These are phyloP conservation scores for Coemansia sp. DNA, from an alignment of 192 early-diverging fungal species.

Conservation along the genomic window DNA sequence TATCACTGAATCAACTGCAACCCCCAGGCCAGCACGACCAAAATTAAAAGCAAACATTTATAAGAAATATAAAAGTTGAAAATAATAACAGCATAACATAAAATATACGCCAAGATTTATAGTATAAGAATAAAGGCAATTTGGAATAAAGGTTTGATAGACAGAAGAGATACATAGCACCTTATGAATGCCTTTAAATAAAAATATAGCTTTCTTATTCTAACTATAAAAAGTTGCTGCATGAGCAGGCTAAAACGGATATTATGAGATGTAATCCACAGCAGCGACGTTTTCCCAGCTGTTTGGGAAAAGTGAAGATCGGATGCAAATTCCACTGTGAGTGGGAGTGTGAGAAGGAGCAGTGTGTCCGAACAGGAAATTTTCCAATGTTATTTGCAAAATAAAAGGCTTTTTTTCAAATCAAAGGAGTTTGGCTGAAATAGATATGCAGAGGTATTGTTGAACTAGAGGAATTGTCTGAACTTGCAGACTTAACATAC, in stretches of 20 bases:
- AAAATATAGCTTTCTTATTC: background rate
- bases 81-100: background rate
- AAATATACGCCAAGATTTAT: background rate
- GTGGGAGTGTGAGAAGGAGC: background rate
- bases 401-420: background rate
- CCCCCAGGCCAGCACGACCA: background rate
- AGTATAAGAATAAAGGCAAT: background rate
- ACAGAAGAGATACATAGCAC: background rate
- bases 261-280: background rate
- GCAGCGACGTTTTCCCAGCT: background rate
- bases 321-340: background rate
- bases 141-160: background rate
- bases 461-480: background rate
- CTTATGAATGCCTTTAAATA: background rate
- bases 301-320: background rate
- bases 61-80: background rate
- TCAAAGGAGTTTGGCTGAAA: background rate
- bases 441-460: background rate
- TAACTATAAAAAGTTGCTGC: background rate
- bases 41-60: background rate
- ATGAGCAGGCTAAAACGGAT: background rate
- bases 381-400: background rate
- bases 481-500: background rate
- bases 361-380: background rate
- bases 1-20: background rate